Conservation (phyloP, 2,329 filamentous ascomycete genomes). For the Pyricularia grisea region DNA sequence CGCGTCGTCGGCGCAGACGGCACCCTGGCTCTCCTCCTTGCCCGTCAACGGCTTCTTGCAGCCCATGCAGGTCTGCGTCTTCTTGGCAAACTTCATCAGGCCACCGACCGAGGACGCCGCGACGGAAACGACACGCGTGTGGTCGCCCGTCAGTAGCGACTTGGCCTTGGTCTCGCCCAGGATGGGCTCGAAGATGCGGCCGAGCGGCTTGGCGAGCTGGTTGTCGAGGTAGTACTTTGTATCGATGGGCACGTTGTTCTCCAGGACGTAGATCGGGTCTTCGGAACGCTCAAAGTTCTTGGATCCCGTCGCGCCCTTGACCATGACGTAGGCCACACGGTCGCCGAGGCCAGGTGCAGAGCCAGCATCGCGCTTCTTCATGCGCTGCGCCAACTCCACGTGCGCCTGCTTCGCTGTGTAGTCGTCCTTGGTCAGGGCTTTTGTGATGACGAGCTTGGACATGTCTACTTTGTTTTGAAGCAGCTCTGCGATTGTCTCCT, state of each 20-base stretch:
- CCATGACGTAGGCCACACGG: conserved; percentile 95
- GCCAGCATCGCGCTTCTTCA: conserved; percentile 93
- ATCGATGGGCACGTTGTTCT: conserved; percentile 96
- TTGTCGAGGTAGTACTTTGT: conserved; percentile 99
- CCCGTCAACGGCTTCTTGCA: conserved; percentile 91
- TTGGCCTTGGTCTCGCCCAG: conserved; percentile 77
- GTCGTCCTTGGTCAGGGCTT: conserved; percentile 82
- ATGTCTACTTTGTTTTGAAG: conserved; percentile 97
- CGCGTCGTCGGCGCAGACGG: conserved; percentile 79
- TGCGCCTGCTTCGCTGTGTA: conserved; percentile 93
- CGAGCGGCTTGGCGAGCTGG: conserved; percentile 88
- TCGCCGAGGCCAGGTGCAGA: conserved; percentile 90
- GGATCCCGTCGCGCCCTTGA: conserved; percentile 78
- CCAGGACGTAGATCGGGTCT: conserved; percentile 92
- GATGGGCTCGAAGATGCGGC: conserved; percentile 96
- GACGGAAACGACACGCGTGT: conserved; percentile 89
- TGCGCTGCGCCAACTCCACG: conserved; percentile 87
- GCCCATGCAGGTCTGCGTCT: conserved; percentile 96
- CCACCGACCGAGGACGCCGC: conserved; percentile 86
- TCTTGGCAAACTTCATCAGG: conserved; percentile 97
- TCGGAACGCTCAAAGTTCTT: conserved; percentile 98
- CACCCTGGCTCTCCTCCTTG: conserved; percentile 63
- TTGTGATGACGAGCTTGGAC: conserved; percentile 98
- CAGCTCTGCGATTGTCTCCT: conserved; percentile 87
- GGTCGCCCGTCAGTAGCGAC: conserved; percentile 79